Evolutionary conservation across 2,329 filamentous ascomycete genomes (phyloP).

Genomic region (Metarhizium rileyi): DNA sequence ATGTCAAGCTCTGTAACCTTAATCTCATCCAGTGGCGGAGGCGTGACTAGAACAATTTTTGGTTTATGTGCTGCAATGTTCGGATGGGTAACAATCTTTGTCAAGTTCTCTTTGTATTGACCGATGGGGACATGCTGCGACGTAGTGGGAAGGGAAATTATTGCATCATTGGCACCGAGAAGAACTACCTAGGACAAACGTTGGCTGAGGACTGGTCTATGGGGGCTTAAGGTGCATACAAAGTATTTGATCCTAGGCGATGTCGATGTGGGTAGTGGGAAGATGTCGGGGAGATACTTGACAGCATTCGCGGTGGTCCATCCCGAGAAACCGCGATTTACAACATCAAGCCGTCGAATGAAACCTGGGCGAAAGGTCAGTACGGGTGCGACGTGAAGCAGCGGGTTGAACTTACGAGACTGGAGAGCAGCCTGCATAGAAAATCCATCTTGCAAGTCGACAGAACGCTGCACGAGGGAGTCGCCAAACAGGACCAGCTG

Average conservation of each 20-base stretch:
- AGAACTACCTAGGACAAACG: slow-evolving; percentile 51
- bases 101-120: slow-evolving; percentile 64
- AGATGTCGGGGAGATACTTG: slow-evolving; percentile 56
- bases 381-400: background rate
- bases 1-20: slow-evolving; percentile 42
- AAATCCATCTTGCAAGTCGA: slow-evolving; percentile 55
- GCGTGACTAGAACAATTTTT: slow-evolving; percentile 67
- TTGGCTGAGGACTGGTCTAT: background rate
- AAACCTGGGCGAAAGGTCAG: slow-evolving; percentile 43
- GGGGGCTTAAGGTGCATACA: slow-evolving; percentile 29
- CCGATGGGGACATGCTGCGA: slow-evolving; percentile 71
- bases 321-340: slow-evolving; percentile 81
- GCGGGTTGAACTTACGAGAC: slow-evolving; percentile 39
- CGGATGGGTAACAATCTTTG: slow-evolving; percentile 62
- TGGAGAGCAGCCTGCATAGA: slow-evolving; percentile 66
- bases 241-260: slow-evolving; percentile 57
- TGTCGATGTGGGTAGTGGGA: slow-evolving; percentile 52
- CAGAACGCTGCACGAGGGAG: slow-evolving; percentile 68
- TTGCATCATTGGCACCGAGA: slow-evolving; percentile 86
- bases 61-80: slow-evolving; percentile 59
- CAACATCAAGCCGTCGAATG: slow-evolving; percentile 67
- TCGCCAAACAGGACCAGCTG: slow-evolving; percentile 84
- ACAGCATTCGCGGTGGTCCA: slow-evolving; percentile 75
- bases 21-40: slow-evolving; percentile 75
- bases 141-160: slow-evolving; percentile 50